A percentile compares a stretch with the other conserved stretches of the same genome.
phyloP scores from a whole-genome alignment of 305 asterid genomes.

The Fraxinus platypoda region DNA sequence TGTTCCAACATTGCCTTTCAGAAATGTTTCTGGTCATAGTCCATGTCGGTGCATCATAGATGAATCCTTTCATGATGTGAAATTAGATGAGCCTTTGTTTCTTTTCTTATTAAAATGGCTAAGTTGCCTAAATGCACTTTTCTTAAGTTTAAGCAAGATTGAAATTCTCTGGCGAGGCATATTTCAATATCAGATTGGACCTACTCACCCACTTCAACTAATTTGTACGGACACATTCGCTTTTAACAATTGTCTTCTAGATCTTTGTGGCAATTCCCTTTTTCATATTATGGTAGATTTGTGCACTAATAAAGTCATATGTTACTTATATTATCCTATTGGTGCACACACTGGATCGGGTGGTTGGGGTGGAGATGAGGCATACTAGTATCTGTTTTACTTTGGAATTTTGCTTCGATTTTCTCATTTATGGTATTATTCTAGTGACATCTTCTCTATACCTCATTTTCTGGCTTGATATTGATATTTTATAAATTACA shows the following conservation, averaged over 20 bases:
- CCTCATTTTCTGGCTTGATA: neutral
- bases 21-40: neutral
- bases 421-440: neutral
- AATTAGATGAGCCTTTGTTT: neutral
- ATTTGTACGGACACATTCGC: neutral
- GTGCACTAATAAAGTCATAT: neutral
- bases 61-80: neutral
- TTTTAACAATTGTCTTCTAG: neutral
- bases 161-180: neutral
- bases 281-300: neutral
- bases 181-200: neutral
- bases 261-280: neutral
- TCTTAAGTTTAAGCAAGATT: neutral
- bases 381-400: neutral
- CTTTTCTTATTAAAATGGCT: neutral
- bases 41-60: neutral
- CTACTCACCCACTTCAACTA: neutral
- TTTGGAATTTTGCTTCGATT: neutral
- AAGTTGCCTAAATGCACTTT: neutral
- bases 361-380: neutral
- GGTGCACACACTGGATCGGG: neutral
- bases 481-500: slow-evolving; percentile 23
- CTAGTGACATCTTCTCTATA: neutral
- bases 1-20: slow-evolving; percentile 2
- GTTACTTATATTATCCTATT: neutral